phyloP scores from a whole-genome alignment of 805 yeast species.

The Hanseniaspora jakobsenii region DNA sequence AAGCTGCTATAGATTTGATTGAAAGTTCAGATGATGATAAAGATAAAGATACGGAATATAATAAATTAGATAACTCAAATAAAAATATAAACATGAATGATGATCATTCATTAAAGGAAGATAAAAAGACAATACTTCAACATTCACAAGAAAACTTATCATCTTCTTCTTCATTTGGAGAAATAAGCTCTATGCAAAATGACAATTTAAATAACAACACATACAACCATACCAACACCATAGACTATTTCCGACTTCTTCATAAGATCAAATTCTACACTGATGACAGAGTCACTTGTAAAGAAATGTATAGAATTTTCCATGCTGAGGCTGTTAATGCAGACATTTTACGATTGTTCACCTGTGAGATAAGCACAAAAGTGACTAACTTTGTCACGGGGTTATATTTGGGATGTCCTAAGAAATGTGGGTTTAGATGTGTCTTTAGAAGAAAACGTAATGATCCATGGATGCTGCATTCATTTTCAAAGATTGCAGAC shows the following conservation, averaged over 20 bases:
- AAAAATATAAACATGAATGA: slow-evolving; percentile 21
- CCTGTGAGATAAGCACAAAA: background rate
- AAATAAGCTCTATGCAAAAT: too few species aligned
- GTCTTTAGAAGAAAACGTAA: background rate
- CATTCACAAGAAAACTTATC: too few species aligned
- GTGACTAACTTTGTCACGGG: background rate
- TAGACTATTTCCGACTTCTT: background rate
- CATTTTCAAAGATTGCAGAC: background rate
- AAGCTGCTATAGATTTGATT: slow-evolving; percentile 11
- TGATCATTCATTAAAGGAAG: too few species aligned
- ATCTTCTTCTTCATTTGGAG: too few species aligned
- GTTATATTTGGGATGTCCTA: background rate
- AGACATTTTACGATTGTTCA: background rate
- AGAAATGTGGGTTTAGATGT: slow-evolving; percentile 1
- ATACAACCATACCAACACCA: too few species aligned
- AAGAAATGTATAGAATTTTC: background rate
- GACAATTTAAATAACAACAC: too few species aligned
- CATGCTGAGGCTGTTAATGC: background rate
- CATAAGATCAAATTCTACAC: background rate
- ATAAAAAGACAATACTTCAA: too few species aligned
- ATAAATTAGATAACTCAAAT: slow-evolving; percentile 20
- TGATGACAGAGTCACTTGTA: background rate
- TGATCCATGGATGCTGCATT: background rate
- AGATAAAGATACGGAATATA: background rate
- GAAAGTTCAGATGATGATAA: background rate